phyloP scores from a whole-genome alignment of 2,329 filamentous ascomycete genomes.

The Xylaria digitata region DNA sequence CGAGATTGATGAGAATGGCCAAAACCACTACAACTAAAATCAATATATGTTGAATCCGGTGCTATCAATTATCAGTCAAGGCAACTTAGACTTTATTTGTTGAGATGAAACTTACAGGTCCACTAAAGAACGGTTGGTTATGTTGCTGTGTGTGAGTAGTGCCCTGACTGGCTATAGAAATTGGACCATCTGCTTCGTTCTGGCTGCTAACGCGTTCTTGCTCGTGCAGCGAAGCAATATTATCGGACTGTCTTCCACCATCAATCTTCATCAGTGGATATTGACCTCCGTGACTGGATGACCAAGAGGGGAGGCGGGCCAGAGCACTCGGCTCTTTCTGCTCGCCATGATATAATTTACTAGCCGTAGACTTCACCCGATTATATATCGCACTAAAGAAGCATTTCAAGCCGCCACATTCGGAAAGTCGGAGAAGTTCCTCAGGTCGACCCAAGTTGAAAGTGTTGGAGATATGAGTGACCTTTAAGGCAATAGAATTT shows the following conservation, averaged over 20 bases:
- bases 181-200: constrained; percentile 4
- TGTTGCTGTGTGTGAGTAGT: background rate
- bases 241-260: background rate
- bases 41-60: constrained; percentile 24
- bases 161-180: constrained; percentile 6
- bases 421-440: constrained; percentile 43
- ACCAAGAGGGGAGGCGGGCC: constrained; percentile 39
- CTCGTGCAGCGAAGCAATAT: constrained; percentile 8
- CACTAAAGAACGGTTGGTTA: background rate
- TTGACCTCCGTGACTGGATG: constrained; percentile 39
- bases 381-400: constrained; percentile 55
- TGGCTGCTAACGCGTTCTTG: constrained; percentile 8
- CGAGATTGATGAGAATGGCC: constrained; percentile 21
- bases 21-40: constrained; percentile 20
- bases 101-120: constrained; percentile 31
- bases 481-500: constrained; percentile 57
- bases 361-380: constrained; percentile 53
- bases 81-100: constrained; percentile 20
- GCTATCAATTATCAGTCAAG: constrained; percentile 25
- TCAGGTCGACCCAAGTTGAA: constrained; percentile 49
- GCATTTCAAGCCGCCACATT: constrained; percentile 58
- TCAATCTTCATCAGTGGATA: constrained; percentile 39
- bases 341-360: constrained; percentile 47
- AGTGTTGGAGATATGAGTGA: constrained; percentile 53
- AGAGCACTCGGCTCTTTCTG: background rate